Base-by-base conservation (phyloP, 2,329 filamentous ascomycete genomes). In the Fusarium luffae region DNA sequence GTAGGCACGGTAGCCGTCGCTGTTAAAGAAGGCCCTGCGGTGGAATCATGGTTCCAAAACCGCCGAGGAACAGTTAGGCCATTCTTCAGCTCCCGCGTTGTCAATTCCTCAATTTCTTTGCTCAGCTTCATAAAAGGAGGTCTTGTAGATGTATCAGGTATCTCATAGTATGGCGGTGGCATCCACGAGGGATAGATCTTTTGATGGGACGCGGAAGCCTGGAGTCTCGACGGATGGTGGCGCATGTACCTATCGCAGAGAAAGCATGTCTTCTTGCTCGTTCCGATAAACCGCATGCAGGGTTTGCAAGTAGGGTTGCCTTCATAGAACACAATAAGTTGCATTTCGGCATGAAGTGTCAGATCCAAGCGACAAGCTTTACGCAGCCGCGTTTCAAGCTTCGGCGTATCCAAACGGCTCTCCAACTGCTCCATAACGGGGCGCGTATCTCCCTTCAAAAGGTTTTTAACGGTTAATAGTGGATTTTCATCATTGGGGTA, bases 141-240 rank as follows among this genome's bases (percentile, higher is more conserved):
- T 3, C n/a, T 14, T 4, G 3, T 9, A 6, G 8, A 18, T 5
- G 6, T 21, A 27, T n/a, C 28, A 8, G 19, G 11, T 9, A 11
- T 7, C 2, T 9, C 32, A 6, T 54, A 30, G 40, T 19, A 59
- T 7, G 57, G 57, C 7, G 57, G 50, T n/a, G 76, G 76, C 61
- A 75, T 75, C 77, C 77, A 79, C 9, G 75, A 65, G n/a, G 69
- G 73, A 18, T 79, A 79, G 5, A 79, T 41, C 59, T 77, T 79
- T 54, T 79, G 76, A 57, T 79, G 77, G 51, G 69, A 69, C 16
- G 76, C 75, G 3, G 76, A 78, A 14, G 75, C 72, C 16, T 55
- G 32, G 13, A 79, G 65, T 27, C 16, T 51, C 2, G 72, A 69
- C 14, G 73, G 69, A 61, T 78, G 75, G 2, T 46, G 68, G 18